Percentiles rank a stretch among this genome's conserved stretches.
Conservation (phyloP, 2,329 filamentous ascomycete genomes). For the Aspergillus luchuensis region DNA sequence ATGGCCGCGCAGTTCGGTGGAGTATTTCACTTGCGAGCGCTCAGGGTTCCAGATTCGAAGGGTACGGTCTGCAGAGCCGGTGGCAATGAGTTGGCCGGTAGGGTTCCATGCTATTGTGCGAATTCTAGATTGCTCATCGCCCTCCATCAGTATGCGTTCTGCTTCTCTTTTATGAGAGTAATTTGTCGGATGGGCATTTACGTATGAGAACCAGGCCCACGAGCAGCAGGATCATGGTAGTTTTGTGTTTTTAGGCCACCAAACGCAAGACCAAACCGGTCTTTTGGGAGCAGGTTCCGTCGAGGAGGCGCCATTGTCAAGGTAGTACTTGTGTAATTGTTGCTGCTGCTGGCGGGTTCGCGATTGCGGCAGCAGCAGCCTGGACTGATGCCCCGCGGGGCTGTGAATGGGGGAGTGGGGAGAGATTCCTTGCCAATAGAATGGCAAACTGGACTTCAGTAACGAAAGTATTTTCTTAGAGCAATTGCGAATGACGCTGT, state of each 20-base stretch:
- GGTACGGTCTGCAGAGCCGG: slow-evolving; percentile 82
- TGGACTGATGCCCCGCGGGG: slow-evolving; percentile 27
- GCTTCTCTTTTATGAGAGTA: background rate
- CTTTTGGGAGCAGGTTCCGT: slow-evolving; percentile 57
- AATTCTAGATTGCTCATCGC: slow-evolving; percentile 53
- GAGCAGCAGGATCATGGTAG: slow-evolving; percentile 65
- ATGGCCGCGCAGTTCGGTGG: slow-evolving; percentile 53
- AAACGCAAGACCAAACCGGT: slow-evolving; percentile 69
- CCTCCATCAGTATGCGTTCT: slow-evolving; percentile 8
- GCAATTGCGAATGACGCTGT: background rate
- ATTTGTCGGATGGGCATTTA: slow-evolving; percentile 40
- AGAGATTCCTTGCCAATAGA: background rate
- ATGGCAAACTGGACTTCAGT: background rate
- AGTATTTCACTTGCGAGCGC: slow-evolving; percentile 49
- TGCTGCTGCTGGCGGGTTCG: slow-evolving; percentile 19
- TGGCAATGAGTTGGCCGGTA: slow-evolving; percentile 78
- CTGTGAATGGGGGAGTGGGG: slow-evolving; percentile 14
- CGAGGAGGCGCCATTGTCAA: slow-evolving; percentile 44
- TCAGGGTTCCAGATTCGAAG: slow-evolving; percentile 87
- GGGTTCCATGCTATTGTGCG: slow-evolving; percentile 89
- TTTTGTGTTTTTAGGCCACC: slow-evolving; percentile 67
- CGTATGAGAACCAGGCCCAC: slow-evolving; percentile 60
- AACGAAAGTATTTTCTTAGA: background rate
- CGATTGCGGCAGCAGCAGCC: slow-evolving; percentile 17
- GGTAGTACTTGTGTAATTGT: slow-evolving; percentile 7